Evolutionary conservation across 371 early-diverging fungal genomes (phyloP), one percentile per base, ranked within the genome.

Genomic region (Mucor sp.): DNA sequence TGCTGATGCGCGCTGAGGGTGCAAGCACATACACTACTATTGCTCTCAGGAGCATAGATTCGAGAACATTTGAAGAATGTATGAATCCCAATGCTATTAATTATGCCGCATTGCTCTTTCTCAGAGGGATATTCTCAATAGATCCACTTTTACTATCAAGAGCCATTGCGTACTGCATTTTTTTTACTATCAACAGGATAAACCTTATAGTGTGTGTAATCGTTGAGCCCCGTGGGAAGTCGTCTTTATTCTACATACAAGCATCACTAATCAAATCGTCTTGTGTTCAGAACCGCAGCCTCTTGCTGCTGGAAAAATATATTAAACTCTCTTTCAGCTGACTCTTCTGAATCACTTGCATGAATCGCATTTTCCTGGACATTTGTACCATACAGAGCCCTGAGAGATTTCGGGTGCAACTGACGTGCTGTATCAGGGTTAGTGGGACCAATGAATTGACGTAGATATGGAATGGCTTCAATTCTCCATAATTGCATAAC

Each of bases 351-450:
- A 66, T 77, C 77, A 63, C 74, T 74, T 21, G 77, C 77, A 71
- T 77, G 77, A 19, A 77, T 48, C 2, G 72, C 72, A 67, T 77
- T 77, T 58, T 74, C 71, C 37, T 77, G 71, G 27, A 77, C 60
- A 47, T 63, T 28, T 11, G 65, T 64, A 17, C 77, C 77, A 62
- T 70, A 68, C 15, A 58, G 28, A 7, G 74, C 74, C 21, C 77
- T 61, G n/a, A 77, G 62, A 6, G 77, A 69, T 17, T 63, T 44
- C 7, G 71, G 71, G 17, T 60, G 61, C 4, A 28, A 30, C 27
- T 65, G 44, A 11, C 67, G 70, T n/a, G 70, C 72, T 9, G 27
- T n/a, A 19, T 44, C 21, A 21, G 77, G 66, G 47, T 77, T 50
- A 1, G 77, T 77, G 5, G 77, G 77, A 2, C 77, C 77, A 33